A percentile compares a stretch with the other conserved stretches of the same genome.
Conservation (phyloP, 176 grass and related monocot genomes). For the Areca catechu region DNA sequence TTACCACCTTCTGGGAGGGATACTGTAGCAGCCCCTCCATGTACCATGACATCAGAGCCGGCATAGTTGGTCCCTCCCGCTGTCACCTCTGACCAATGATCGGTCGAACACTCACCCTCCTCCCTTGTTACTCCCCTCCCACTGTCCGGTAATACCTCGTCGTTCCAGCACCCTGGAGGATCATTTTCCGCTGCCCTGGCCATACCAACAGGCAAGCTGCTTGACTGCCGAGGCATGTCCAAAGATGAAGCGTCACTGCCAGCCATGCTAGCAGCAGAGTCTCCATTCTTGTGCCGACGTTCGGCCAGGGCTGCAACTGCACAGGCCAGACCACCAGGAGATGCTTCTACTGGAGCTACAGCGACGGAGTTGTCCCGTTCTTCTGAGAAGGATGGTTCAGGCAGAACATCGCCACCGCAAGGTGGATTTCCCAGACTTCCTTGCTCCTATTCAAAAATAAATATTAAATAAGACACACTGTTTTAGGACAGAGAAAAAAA, state of each 20-base stretch:
- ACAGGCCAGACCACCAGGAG: constrained; percentile 67
- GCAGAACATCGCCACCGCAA: constrained; percentile 49
- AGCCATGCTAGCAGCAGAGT: constrained; percentile 37
- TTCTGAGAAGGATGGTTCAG: constrained; percentile 31
- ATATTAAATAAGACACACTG: not conserved
- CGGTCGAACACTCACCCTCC: constrained; percentile 69
- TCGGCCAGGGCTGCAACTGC: constrained; percentile 70
- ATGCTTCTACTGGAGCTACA: constrained; percentile 32
- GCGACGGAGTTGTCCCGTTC: constrained; percentile 35
- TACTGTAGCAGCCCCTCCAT: constrained; percentile 31
- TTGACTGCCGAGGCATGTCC: constrained; percentile 44
- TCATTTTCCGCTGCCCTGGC: constrained; percentile 34
- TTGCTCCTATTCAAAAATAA: constrained; percentile 60
- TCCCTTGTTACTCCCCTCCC: constrained; percentile 48
- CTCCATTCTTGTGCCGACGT: constrained; percentile 41
- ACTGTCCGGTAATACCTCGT: constrained; percentile 39
- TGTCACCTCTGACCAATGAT: constrained; percentile 79
- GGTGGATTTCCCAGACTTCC: constrained; percentile 60
- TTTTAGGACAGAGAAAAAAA: no score
- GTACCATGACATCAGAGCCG: constrained; percentile 55
- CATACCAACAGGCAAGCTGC: constrained; percentile 26
- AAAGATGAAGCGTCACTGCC: constrained; percentile 36
- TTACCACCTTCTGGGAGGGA: constrained; percentile 30
- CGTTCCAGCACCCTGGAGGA: constrained; percentile 49
- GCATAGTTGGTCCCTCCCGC: constrained; percentile 70